Evolutionary conservation across 257 asterid species (phyloP).

Genomic region (Fraxinus cuspidata): DNA sequence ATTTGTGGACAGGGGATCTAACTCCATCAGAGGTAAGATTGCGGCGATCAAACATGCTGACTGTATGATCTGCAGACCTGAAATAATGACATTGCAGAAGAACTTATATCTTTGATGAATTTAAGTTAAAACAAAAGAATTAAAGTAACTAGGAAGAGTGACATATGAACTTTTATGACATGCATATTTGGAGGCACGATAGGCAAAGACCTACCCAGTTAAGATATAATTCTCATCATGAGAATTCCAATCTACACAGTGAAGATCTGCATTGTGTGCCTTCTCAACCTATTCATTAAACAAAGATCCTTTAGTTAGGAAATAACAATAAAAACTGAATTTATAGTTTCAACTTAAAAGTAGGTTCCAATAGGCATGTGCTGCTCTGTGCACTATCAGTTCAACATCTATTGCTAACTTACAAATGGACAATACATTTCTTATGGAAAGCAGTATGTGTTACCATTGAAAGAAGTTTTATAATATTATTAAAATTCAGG

Average conservation of each 20-base stretch:
- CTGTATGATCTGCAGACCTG: conserved; percentile 92
- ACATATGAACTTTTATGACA: conserved; percentile 1
- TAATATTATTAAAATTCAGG: neutral
- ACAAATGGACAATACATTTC: neutral
- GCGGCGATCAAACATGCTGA: conserved; percentile 95
- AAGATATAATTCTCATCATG: conserved; percentile 83
- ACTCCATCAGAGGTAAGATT: conserved; percentile 66
- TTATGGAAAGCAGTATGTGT: neutral
- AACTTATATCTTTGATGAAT: conserved; percentile 26
- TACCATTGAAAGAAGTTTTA: neutral
- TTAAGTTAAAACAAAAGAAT: conserved; percentile 17
- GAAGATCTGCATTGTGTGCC: conserved; percentile 96
- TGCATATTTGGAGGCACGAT: neutral
- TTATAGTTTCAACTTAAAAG: conserved; percentile 1
- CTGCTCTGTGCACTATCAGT: neutral
- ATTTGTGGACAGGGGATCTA: conserved; percentile 71
- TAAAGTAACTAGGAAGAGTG: neutral
- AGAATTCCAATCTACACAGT: conserved; percentile 96
- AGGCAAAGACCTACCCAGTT: conserved; percentile 65
- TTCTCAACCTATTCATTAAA: conserved; percentile 74
- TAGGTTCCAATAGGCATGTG: neutral
- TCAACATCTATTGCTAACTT: neutral
- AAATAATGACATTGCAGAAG: conserved; percentile 17
- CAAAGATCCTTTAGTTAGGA: conserved; percentile 19
- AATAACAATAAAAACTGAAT: conserved; percentile 23